Percentiles rank a stretch among this genome's conserved stretches.
phyloP scores from a whole-genome alignment of 2,329 filamentous ascomycete genomes.

The Tolypocladium ovalisporum region DNA sequence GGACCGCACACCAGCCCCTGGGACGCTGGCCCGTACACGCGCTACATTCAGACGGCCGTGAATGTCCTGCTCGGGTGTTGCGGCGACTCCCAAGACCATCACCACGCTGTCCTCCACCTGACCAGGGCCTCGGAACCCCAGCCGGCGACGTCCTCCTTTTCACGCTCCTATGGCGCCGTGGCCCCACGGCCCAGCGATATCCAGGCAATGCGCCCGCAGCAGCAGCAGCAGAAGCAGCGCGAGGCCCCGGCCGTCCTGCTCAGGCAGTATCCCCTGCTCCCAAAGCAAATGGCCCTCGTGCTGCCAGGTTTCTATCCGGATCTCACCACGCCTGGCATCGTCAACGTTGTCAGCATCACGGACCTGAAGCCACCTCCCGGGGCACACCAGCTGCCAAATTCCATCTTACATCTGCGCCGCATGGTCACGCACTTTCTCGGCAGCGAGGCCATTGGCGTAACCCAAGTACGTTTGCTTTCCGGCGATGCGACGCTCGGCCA shows the following conservation, averaged over 20 bases:
- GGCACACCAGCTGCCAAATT: not conserved
- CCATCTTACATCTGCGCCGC: not conserved
- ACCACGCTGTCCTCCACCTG: conserved; percentile 9
- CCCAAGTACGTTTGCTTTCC: not conserved
- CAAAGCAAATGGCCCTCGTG: not conserved
- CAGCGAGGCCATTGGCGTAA: not conserved
- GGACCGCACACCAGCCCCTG: conserved; percentile 3
- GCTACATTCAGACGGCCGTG: conserved; percentile 11
- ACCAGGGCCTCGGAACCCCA: not conserved
- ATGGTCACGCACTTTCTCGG: not conserved
- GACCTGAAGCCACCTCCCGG: not conserved
- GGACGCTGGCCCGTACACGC: conserved; percentile 15
- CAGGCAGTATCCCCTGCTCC: not conserved
- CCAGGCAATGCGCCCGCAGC: not conserved
- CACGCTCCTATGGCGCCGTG: not conserved
- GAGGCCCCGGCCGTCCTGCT: not conserved
- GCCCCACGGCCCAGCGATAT: not conserved
- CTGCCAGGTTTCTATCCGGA: conserved; percentile 3
- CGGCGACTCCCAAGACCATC: not conserved
- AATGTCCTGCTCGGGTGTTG: conserved; percentile 14
- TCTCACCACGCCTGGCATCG: not conserved
- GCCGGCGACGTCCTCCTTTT: not conserved
- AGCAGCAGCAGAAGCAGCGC: not conserved
- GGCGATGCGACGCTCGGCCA: not conserved
- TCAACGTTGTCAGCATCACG: not conserved